Conservation (phyloP, 2,329 filamentous ascomycete genomes). For the Penicillium concentricum region DNA sequence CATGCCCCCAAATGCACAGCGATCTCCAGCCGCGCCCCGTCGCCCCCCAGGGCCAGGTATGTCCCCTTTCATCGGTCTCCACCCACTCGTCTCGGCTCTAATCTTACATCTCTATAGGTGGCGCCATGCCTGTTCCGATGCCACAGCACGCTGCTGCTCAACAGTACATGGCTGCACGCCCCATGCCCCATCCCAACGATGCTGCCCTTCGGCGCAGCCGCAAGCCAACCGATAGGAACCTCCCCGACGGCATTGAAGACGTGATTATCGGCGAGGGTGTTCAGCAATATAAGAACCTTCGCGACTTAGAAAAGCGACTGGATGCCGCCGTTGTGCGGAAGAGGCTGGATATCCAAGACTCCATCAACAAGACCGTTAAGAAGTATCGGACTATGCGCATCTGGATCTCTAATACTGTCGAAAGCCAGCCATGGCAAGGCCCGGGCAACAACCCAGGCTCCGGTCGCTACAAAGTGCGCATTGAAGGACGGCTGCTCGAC, state of each 20-base stretch:
- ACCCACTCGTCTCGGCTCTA: constrained; percentile 2
- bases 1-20: constrained; percentile 40
- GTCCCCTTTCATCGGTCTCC: constrained; percentile 22
- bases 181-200: constrained; percentile 39
- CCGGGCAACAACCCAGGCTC: constrained; percentile 36
- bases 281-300: constrained; percentile 75
- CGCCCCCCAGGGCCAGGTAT: constrained; percentile 41
- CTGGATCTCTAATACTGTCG: constrained; percentile 92
- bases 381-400: constrained; percentile 82
- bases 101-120: constrained; percentile 18
- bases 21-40: constrained; percentile 45
- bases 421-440: constrained; percentile 88
- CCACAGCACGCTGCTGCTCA: constrained; percentile 39
- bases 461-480: constrained; percentile 74
- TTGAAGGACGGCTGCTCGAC: constrained; percentile 81
- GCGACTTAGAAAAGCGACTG: constrained; percentile 81
- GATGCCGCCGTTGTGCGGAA: constrained; percentile 95
- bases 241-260: constrained; percentile 85
- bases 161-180: constrained; percentile 39
- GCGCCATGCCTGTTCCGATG: constrained; percentile 38
- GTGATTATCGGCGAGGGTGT: constrained; percentile 79
- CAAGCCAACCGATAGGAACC: constrained; percentile 91
- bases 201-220: constrained; percentile 73
- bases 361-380: constrained; percentile 71
- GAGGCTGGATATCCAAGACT: constrained; percentile 83